phyloP scores from a whole-genome alignment of 495 filamentous ascomycete genomes.

The Neurospora sp. region DNA sequence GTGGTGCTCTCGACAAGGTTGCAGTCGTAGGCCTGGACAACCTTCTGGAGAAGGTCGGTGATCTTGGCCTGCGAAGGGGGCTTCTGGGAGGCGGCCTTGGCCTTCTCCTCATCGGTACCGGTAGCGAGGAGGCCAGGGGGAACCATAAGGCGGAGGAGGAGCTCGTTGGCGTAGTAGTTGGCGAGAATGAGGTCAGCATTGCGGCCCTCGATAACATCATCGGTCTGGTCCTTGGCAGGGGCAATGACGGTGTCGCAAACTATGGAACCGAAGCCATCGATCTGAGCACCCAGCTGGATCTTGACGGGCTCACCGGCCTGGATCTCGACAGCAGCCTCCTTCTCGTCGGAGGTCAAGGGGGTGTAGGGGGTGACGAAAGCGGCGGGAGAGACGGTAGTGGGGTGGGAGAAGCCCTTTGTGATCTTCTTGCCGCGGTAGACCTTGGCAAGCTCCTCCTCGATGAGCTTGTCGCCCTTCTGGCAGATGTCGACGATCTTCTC shows the following conservation, averaged over 20 bases:
- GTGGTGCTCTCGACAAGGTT: conserved; percentile 96
- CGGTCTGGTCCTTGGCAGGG: conserved; percentile 42
- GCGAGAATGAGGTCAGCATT: conserved; percentile 82
- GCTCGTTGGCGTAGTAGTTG: conserved; percentile 90
- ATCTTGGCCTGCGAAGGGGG: conserved; percentile 74
- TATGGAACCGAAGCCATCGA: conserved; percentile 94
- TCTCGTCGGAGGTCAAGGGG: conserved; percentile 70
- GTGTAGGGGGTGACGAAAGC: conserved; percentile 96
- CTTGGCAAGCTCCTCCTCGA: conserved; percentile 87
- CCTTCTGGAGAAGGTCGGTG: conserved; percentile 77
- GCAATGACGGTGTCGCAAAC: conserved; percentile 88
- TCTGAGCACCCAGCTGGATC: conserved; percentile 95
- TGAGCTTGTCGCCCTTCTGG: conserved; percentile 87
- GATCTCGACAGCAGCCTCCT: conserved; percentile 68
- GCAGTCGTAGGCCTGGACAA: conserved; percentile 82
- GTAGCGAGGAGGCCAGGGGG: conserved; percentile 75
- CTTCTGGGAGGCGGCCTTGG: conserved; percentile 76
- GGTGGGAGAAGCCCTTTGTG: conserved; percentile 83
- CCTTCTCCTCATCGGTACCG: conserved; percentile 88
- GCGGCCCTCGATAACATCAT: conserved; percentile 55
- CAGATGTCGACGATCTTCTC: conserved; percentile 88
- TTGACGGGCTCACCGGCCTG: conserved; percentile 82
- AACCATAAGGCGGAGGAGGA: conserved; percentile 81
- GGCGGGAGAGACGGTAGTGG: conserved; percentile 89
- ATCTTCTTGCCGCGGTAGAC: conserved; percentile 99